Base-by-base conservation (phyloP, 768 basidiomycete genomes). In the Piloderma croceum region DNA sequence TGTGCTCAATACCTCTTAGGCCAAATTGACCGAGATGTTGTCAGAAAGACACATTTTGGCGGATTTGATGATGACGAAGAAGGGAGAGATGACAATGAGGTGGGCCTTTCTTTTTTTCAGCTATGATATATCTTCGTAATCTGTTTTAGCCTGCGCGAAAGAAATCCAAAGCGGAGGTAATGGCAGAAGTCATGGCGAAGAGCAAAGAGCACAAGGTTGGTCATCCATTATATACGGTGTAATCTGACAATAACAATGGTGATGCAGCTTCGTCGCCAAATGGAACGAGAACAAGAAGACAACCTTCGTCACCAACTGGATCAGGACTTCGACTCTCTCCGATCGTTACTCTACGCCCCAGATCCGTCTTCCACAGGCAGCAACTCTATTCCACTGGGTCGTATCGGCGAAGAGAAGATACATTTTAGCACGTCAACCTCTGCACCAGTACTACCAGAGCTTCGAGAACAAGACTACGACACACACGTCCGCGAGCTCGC, bases 181-280 rank as follows among this genome's bases (percentile, higher is more conserved):
- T 99, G 96, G 79, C 87, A 0, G 96, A 99, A 59, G 87, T 99
- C 24, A 90, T 99, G 33, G 87, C 90, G 1, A 99, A 98, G 64
- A 93, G 90, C 64, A 99, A 99, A 63, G 79, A 82, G 36, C 81
- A 98, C 67, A 97, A 94, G 70, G 94, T 90, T 50, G 22, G 63
- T 57, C 35, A 19, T 29, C 3, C 19, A 29, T 34, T 32, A 29
- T 29, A 29, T 29, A 29, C 27, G 15, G 10, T 15, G 15, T 15
- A 29, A 29, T 15, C 15, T 9, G 10, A 29, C 27, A 9, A 9
- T 29, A 9, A 29, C 27, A 29, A 9, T 9, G 15, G 10, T 9
- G 10, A 29, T 29, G 10, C 15, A 29, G 27, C 27, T 87, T 39
- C 79, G 76, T 47, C 67, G 27, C 10, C 71, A 97, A 73, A 73